Evolutionary conservation across 2,329 filamentous ascomycete species (phyloP).

Genomic region (Penicillium sp.): DNA sequence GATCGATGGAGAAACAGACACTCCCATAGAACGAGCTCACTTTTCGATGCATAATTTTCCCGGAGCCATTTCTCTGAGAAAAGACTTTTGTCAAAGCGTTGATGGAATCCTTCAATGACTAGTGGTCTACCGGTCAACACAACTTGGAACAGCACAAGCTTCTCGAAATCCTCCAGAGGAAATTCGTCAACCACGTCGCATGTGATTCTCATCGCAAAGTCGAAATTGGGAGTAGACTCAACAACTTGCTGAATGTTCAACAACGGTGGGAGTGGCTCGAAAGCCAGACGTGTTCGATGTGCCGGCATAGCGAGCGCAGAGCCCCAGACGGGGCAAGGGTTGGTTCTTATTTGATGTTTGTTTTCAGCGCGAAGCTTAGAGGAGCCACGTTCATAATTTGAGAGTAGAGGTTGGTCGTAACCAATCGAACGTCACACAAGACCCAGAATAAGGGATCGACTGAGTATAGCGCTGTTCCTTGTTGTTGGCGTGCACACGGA

Average conservation of each 20-base stretch:
- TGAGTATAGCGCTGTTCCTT: background rate
- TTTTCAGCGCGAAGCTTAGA: background rate
- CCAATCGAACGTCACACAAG: background rate
- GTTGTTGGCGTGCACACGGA: background rate
- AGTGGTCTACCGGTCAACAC: constrained; percentile 82
- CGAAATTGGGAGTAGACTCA: constrained; percentile 76
- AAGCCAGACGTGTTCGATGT: constrained; percentile 78
- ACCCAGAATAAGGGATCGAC: no score
- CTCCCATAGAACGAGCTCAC: constrained; percentile 47
- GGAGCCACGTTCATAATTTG: background rate
- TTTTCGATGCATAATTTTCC: constrained; percentile 73
- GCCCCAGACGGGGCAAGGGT: background rate
- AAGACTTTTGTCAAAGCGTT: constrained; percentile 69
- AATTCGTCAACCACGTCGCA: constrained; percentile 74
- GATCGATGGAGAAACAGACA: background rate
- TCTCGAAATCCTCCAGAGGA: constrained; percentile 77
- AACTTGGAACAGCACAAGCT: constrained; percentile 78
- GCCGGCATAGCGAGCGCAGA: constrained; percentile 64
- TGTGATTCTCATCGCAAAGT: constrained; percentile 79
- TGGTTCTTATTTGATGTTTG: background rate
- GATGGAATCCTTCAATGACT: constrained; percentile 85
- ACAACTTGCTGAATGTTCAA: constrained; percentile 76
- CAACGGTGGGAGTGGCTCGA: constrained; percentile 85
- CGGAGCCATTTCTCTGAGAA: constrained; percentile 82
- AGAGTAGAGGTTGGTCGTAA: background rate